Evolutionary conservation across 768 basidiomycete genomes (phyloP).

Genomic region (Thelephora ganbajun): DNA sequence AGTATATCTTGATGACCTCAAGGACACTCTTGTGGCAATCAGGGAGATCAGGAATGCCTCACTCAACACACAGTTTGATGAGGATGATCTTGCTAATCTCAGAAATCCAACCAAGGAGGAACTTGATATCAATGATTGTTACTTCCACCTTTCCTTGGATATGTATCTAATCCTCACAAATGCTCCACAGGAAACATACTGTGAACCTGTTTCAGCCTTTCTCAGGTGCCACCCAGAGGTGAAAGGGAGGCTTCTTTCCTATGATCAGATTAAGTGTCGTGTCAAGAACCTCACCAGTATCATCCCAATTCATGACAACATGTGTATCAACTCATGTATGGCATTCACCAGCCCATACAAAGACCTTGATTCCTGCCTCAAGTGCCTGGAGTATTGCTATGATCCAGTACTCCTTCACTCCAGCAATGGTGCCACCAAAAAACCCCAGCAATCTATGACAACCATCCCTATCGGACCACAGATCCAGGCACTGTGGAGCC

Average conservation of each 20-base stretch:
- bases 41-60: background rate
- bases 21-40: background rate
- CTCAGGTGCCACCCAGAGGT: conserved; percentile 6
- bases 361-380: conserved; percentile 15
- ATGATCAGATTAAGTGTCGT: conserved; percentile 5
- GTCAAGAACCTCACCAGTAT: conserved; percentile 6
- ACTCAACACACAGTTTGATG: background rate
- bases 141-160: conserved; percentile 10
- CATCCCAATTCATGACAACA: conserved; percentile 2
- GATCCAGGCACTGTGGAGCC: conserved; percentile 23
- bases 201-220: conserved; percentile 4
- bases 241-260: conserved; percentile 3
- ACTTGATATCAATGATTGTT: conserved; percentile 4
- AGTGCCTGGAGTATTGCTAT: conserved; percentile 19
- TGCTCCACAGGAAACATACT: conserved; percentile 8
- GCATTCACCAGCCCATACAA: conserved; percentile 18
- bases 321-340: conserved; percentile 8
- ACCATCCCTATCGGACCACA: conserved; percentile 30
- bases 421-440: conserved; percentile 6
- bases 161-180: conserved; percentile 8
- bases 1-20: background rate
- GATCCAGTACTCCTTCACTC: conserved; percentile 3
- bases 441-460: conserved; percentile 18
- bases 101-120: conserved; percentile 5
- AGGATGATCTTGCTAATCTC: conserved; percentile 4